Conservation (phyloP, 2,329 filamentous ascomycete genomes). For the Metarhizium robertsii region DNA sequence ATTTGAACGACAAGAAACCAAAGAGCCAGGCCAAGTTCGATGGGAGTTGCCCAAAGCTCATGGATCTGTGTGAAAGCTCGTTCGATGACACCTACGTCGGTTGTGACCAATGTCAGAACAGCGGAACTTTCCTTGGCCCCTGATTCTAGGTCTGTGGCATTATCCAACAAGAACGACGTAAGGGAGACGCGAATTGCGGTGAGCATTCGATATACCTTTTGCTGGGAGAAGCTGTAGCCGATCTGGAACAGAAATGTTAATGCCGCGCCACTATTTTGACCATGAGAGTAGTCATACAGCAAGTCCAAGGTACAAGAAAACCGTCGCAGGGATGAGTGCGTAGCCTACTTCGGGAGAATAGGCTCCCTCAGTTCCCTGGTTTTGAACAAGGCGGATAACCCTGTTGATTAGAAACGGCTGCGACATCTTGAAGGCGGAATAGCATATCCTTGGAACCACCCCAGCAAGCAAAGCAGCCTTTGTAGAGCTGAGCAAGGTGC, state of each 20-base stretch:
- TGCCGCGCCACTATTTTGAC: not conserved
- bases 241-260: slow-evolving; percentile 4
- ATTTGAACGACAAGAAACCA: slow-evolving; percentile 36
- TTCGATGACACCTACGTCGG: slow-evolving; percentile 32
- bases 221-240: slow-evolving; percentile 13
- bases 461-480: not conserved
- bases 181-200: slow-evolving; percentile 22
- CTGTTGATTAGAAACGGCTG: slow-evolving; percentile 13
- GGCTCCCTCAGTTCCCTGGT: not conserved
- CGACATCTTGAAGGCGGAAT: slow-evolving; percentile 13
- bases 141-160: slow-evolving; percentile 16
- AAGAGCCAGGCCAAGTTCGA: slow-evolving; percentile 34
- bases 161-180: slow-evolving; percentile 15
- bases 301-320: slow-evolving; percentile 9
- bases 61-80: slow-evolving; percentile 26
- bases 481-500: not conserved
- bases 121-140: slow-evolving; percentile 22
- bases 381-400: not conserved
- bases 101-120: slow-evolving; percentile 33
- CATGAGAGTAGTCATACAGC: slow-evolving; percentile 4
- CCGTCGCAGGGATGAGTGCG: slow-evolving; percentile 11
- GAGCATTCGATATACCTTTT: slow-evolving; percentile 17
- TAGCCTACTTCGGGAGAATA: slow-evolving; percentile 6
- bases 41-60: slow-evolving; percentile 28
- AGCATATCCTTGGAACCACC: slow-evolving; percentile 6